Conservation (phyloP, 352 stramenopile species). For the Phytopythium aichiense region DNA sequence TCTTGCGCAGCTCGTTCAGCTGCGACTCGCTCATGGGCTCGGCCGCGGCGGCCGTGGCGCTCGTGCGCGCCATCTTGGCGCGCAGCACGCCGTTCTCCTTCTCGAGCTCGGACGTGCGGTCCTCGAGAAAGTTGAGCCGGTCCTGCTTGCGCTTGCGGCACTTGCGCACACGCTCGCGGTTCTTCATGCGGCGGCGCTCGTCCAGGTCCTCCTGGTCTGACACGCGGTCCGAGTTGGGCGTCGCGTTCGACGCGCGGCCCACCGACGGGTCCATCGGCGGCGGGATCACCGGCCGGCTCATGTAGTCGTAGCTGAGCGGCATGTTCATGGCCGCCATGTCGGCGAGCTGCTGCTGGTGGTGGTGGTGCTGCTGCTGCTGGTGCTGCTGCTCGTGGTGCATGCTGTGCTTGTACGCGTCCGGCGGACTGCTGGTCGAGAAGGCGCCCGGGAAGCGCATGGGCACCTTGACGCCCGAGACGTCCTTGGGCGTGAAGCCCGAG, state of each 20-base stretch:
- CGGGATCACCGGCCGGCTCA: slow-evolving; percentile 60
- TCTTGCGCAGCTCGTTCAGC: slow-evolving; percentile 75
- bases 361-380: slow-evolving; percentile 33
- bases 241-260: slow-evolving; percentile 32
- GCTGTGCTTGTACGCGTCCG: slow-evolving; percentile 48
- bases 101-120: slow-evolving; percentile 78
- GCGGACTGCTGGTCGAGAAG: slow-evolving; percentile 48
- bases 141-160: slow-evolving; percentile 88
- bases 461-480: slow-evolving; percentile 65
- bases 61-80: slow-evolving; percentile 65
- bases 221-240: slow-evolving; percentile 59
- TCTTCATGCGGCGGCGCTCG: slow-evolving; percentile 84
- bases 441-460: slow-evolving; percentile 66
- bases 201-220: slow-evolving; percentile 81
- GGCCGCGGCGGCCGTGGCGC: slow-evolving; percentile 25
- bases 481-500: slow-evolving; percentile 75
- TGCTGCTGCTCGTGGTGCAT: slow-evolving; percentile 41
- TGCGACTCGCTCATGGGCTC: slow-evolving; percentile 52
- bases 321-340: slow-evolving; percentile 76
- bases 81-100: slow-evolving; percentile 78
- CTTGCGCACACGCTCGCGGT: slow-evolving; percentile 86
- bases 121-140: slow-evolving; percentile 82
- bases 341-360: slow-evolving; percentile 29
- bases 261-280: slow-evolving; percentile 27
- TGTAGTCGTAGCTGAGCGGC: slow-evolving; percentile 78